Conservation (phyloP, 495 filamentous ascomycete genomes). For the Aspergillus olivimuriae region DNA sequence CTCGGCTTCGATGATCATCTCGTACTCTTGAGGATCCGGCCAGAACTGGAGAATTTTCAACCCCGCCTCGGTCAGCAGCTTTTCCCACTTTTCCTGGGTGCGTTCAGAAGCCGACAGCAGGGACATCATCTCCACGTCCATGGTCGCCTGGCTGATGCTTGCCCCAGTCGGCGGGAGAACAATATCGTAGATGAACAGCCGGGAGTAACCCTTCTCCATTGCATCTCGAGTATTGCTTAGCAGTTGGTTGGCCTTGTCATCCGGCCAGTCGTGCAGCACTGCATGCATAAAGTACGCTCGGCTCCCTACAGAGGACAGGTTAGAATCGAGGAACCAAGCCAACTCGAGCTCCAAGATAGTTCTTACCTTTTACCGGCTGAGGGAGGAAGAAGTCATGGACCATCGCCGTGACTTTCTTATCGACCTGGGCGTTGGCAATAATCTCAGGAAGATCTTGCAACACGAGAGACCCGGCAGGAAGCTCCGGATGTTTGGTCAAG, state of each 20-base stretch:
- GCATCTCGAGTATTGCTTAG: constrained; percentile 19
- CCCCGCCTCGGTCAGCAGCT: constrained; percentile 30
- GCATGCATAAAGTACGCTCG: constrained; percentile 41
- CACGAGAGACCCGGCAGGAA: constrained; percentile 31
- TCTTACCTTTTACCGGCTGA: constrained; percentile 43
- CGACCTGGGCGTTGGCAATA: constrained; percentile 28
- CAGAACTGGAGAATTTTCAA: constrained; percentile 38
- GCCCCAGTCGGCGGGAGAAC: constrained; percentile 31
- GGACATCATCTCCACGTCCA: constrained; percentile 35
- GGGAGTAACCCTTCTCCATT: constrained; percentile 42
- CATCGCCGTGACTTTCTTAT: constrained; percentile 37
- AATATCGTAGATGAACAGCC: constrained; percentile 37
- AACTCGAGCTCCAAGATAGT: too few species aligned
- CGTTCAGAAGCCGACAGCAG: constrained; percentile 28
- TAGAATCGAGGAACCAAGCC: too few species aligned
- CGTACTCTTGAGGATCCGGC: constrained; percentile 24
- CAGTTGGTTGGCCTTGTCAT: constrained; percentile 22
- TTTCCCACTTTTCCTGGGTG: constrained; percentile 33
- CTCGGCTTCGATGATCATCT: constrained; percentile 26
- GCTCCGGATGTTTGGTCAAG: constrained; percentile 29
- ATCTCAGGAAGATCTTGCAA: constrained; percentile 45
- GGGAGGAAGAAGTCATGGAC: constrained; percentile 43
- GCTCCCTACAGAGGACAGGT: constrained; percentile 9
- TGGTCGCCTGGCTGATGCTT: constrained; percentile 21
- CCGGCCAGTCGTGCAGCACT: constrained; percentile 41